Base-by-base conservation (phyloP, 2,329 filamentous ascomycete species). In the Aureobasidium mangrovei region DNA sequence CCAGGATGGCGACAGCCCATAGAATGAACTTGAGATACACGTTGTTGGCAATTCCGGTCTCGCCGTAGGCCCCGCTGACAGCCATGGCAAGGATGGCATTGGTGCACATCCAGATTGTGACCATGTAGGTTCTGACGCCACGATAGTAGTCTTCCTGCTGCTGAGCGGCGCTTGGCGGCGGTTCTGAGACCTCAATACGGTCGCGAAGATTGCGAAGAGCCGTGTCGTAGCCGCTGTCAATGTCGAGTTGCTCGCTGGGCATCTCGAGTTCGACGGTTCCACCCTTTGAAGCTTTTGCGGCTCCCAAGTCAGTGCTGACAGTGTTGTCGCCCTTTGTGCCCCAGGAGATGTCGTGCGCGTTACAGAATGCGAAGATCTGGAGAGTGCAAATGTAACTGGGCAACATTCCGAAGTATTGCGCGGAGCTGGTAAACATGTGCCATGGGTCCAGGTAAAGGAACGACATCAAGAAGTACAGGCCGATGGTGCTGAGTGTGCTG, bases 81-180 rank as follows among this genome's bases (percentile, higher is more conserved):
- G 86, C 82, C 93, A 98, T 98, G 66, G 88, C 91, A 36, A 98
- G 82, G 57, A 95, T 82, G 3, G 86, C 89, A 69, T 98, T 98
- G 63, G 84, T 82, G 35, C 94, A 79, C 80, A 98, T 89, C 93
- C 93, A 98, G 44, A 84, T 79, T 41, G 95, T 83, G 9, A 98
- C 93, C 84, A 98, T 94, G 82, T 98, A 98, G 0, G 93, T 98
- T 53, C 93, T 84, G 51, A 98, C 93, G 39, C 86, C 88, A 69
- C 91, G 88, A 79, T 98, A 98, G 78, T 98, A 98, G 72, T 98
- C 93, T 70, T 98, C 93, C 70, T 98, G 93, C 71, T 90, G 73
- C 72, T 97, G 93, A 0, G 81, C 76, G 63, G 96, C 91, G 41
- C 80, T 83, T 12, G 82, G 63, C 0, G 75, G 70, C 0, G 79